Evolutionary conservation across 352 stramenopile species (phyloP).

Genomic region (Nothophytophthora sp.): DNA sequence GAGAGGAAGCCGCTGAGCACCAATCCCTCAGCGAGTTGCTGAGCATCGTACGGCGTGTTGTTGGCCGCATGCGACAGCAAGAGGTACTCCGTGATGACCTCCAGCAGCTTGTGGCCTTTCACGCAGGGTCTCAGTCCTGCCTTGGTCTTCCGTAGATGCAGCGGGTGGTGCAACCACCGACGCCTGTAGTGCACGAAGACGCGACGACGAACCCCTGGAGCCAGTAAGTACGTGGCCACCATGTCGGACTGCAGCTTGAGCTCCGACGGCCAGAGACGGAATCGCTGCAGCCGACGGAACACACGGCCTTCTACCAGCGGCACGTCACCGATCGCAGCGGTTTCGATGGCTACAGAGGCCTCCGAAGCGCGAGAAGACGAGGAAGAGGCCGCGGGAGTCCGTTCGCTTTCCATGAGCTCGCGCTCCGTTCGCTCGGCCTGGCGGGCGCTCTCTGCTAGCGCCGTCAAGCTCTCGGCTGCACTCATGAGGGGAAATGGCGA

Average conservation of each 20-base stretch:
- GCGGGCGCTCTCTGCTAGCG: conserved; percentile 30
- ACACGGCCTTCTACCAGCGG: conserved; percentile 32
- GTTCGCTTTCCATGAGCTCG: conserved; percentile 25
- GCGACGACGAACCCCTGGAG: conserved; percentile 21
- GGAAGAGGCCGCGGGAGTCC: conserved; percentile 15
- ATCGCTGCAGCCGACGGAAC: conserved; percentile 36
- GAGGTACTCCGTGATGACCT: conserved; percentile 26
- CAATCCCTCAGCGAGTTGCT: conserved; percentile 35
- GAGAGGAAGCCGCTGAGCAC: conserved; percentile 38
- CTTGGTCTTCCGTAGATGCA: conserved; percentile 15
- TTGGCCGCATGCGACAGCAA: conserved; percentile 31
- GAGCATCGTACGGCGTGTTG: conserved; percentile 20
- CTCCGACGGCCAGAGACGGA: conserved; percentile 28
- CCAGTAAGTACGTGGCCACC: conserved; percentile 32
- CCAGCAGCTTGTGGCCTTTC: conserved; percentile 39
- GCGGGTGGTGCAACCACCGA: conserved; percentile 29
- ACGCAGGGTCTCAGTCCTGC: conserved; percentile 30
- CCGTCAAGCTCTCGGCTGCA: conserved; percentile 30
- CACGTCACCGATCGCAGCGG: background rate
- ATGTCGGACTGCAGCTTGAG: conserved; percentile 37
- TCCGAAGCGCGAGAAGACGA: conserved; percentile 6
- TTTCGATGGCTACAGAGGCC: background rate
- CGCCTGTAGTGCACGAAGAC: conserved; percentile 30
- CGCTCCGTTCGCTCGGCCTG: conserved; percentile 27
- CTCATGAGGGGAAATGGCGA: conserved; percentile 14